Base-by-base conservation (phyloP, 1,139 yeast species). In the Komagataea norvegica region DNA sequence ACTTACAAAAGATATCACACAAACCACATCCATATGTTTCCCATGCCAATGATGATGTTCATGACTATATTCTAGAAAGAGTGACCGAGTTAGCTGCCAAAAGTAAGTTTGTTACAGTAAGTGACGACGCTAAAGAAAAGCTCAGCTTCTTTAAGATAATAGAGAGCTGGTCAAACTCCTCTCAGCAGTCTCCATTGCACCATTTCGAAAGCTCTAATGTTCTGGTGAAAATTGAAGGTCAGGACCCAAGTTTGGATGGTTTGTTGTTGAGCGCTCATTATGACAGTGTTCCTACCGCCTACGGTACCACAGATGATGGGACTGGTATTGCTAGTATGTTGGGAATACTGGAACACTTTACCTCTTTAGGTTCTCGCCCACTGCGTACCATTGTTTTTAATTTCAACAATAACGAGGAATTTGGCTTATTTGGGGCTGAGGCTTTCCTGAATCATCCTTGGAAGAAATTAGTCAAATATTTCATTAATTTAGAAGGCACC, bases 291-390 rank as follows among this genome's bases (percentile, higher is more conserved):
- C 94, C 96, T 13, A 76, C 94, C 3, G 79, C 89, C 11, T 77
- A 67, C 54, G 96, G 97, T 21, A 78, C 93, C 5, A 88, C 96
- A 6, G 97, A 89, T 58, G 96, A 86, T 55, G 96, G 96, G 1
- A 80, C 81, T 65, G 96, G 96, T n/a, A 70, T 86, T 43, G 95
- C 91, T 1, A 72, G 91, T 6, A 65, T 87, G 70, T 65, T 88
- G 31, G 95, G 91, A 1, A 65, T 84, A 3, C 63, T 88, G 43
- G 67, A 76, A 32, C 62, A 75, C 48, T 74, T 67, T 48, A 55
- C 75, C 2, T 45, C 52, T 1, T 52, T 63, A 0, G 59, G 63
- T 0, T 52, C 61, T 5, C 62, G 64, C 13, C 95, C 95, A 1
- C 56, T 65, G 31, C 70, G 96, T 41, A 79, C 93, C 3, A 62